These are phyloP conservation scores for Aspergillus sp. DNA, from an alignment of 2,329 filamentous ascomycete species.

Conservation along the genomic window DNA sequence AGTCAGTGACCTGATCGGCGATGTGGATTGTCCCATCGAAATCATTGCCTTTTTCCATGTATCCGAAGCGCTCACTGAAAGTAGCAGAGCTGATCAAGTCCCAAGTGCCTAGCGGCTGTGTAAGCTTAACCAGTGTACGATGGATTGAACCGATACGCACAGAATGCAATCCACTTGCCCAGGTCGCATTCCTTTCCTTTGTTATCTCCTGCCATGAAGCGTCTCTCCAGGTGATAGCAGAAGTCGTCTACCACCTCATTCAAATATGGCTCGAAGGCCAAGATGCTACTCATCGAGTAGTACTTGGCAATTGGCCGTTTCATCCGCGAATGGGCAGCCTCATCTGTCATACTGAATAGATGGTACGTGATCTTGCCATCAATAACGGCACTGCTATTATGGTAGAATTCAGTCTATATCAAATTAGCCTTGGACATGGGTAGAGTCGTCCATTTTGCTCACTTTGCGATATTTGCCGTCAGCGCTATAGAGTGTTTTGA, in stretches of 20 bases:
- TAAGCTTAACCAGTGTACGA: not conserved
- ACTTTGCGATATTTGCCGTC: constrained; percentile 14
- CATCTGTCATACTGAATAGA: too few species aligned
- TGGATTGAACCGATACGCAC: not conserved
- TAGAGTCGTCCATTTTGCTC: constrained; percentile 23
- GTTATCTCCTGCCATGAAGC: too few species aligned
- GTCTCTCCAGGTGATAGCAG: too few species aligned
- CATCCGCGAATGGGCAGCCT: too few species aligned
- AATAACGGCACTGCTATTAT: too few species aligned
- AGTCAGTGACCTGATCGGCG: constrained; percentile 15
- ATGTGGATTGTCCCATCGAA: constrained; percentile 16
- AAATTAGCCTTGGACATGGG: constrained; percentile 10
- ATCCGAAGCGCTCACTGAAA: constrained; percentile 21
- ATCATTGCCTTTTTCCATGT: constrained; percentile 19
- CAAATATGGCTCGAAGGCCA: too few species aligned
- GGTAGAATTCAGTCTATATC: too few species aligned
- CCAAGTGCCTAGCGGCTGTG: constrained; percentile 5
- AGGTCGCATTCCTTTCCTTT: constrained; percentile 3
- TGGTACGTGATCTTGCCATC: too few species aligned
- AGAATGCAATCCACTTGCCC: not conserved
- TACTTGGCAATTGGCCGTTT: too few species aligned
- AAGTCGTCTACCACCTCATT: too few species aligned
- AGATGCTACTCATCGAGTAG: too few species aligned
- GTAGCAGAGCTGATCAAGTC: constrained; percentile 19
- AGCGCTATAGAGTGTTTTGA: constrained; percentile 29